Percentiles rank a stretch among this genome's conserved stretches.
Evolutionary conservation across 345 rosid genomes (phyloP).

Genomic region (Pseudoturritis turrita): DNA sequence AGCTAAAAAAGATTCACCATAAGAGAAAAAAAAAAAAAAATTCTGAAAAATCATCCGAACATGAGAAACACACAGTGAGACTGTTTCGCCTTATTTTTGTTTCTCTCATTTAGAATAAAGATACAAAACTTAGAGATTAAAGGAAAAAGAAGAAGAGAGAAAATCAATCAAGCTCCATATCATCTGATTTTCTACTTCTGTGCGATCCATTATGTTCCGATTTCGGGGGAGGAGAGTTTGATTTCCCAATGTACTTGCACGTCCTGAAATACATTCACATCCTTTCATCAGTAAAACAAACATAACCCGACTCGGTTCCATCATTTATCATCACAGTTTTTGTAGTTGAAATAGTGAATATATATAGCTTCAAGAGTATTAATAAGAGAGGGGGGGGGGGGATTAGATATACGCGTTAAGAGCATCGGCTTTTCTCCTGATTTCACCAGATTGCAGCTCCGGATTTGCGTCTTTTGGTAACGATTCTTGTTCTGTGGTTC

Average conservation of each 20-base stretch:
- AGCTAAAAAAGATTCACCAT: neutral
- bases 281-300: neutral
- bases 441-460: conserved; percentile 53
- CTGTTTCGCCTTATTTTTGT: neutral
- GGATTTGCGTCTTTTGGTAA: conserved; percentile 52
- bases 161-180: conserved; percentile 32
- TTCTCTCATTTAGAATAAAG: neutral
- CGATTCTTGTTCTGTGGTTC: conserved; percentile 44
- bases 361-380: neutral
- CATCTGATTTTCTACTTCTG: conserved; percentile 19
- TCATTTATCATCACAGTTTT: neutral
- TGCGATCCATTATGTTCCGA: conserved; percentile 26
- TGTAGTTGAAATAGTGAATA: neutral
- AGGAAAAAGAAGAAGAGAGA: neutral
- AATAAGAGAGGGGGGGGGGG: neutral
- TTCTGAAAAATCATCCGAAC: neutral
- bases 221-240: conserved; percentile 23
- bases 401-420: conserved; percentile 39
- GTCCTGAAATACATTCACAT: conserved; percentile 31
- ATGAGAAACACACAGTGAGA: neutral
- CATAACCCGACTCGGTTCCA: neutral
- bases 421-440: conserved; percentile 51
- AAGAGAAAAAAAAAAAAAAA: neutral
- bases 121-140: neutral
- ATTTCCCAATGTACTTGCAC: conserved; percentile 34